Conservation (phyloP, 2,329 filamentous ascomycete genomes). For the Cytospora paraplurivora region DNA sequence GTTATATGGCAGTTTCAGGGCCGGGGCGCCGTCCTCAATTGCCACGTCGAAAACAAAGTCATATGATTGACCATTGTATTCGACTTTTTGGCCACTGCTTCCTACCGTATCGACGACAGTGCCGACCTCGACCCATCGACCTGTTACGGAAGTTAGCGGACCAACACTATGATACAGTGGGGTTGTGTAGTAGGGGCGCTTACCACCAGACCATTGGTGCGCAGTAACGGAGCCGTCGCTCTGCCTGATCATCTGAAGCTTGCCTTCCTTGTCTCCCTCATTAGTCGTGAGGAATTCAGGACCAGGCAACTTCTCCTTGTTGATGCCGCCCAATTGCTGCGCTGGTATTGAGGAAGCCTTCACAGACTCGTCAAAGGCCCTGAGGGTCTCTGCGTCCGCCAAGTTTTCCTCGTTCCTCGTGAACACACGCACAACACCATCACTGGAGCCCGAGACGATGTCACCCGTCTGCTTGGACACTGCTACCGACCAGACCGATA, state of each 20-base stretch:
- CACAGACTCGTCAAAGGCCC: constrained; percentile 79
- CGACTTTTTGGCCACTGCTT: constrained; percentile 76
- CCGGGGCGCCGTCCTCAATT: constrained; percentile 90
- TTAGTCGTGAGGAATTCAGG: constrained; percentile 83
- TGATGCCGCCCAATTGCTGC: constrained; percentile 79
- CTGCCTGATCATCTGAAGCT: constrained; percentile 89
- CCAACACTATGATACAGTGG: neutral
- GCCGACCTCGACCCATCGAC: constrained; percentile 80
- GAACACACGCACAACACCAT: constrained; percentile 83
- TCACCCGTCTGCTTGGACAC: constrained; percentile 81
- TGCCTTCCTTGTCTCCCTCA: constrained; percentile 91
- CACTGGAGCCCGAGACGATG: constrained; percentile 91
- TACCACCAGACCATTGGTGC: constrained; percentile 77
- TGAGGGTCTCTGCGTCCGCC: constrained; percentile 68
- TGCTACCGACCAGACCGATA: constrained; percentile 95
- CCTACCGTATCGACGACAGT: constrained; percentile 89
- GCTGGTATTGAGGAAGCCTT: constrained; percentile 84
- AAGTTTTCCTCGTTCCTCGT: constrained; percentile 69
- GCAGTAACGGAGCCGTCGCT: constrained; percentile 79
- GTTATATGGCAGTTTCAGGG: constrained; percentile 93
- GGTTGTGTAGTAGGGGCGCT: neutral
- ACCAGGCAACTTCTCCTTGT: constrained; percentile 89
- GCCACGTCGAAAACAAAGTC: constrained; percentile 97
- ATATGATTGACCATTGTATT: constrained; percentile 83
- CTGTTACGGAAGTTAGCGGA: constrained; percentile 18